Conservation (phyloP, 208 protist species). For the Wallacemonas sp. region DNA sequence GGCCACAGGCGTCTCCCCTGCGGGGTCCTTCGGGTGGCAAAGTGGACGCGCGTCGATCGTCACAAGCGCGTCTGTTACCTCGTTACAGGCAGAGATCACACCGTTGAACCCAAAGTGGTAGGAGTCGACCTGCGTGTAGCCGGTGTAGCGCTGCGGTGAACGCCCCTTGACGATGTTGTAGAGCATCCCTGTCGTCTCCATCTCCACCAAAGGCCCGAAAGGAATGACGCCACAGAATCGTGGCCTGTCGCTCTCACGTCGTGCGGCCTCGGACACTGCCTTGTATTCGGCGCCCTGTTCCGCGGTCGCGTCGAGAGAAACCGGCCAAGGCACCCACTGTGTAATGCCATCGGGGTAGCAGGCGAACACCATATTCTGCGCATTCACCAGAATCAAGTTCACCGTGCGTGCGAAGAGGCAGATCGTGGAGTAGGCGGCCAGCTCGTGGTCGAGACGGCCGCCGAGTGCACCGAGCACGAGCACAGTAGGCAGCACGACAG, state of each 20-base stretch:
- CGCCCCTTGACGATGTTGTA: conserved; percentile 74
- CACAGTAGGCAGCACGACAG: conserved; percentile 56
- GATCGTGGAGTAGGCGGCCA: conserved; percentile 40
- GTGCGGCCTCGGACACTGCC: conserved; percentile 11
- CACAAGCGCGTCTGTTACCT: conserved; percentile 34
- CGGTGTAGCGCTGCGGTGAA: conserved; percentile 28
- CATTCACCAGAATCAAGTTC: conserved; percentile 45
- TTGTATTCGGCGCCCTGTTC: too few relatives aligned
- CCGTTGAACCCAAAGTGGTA: conserved; percentile 56
- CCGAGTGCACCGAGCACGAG: conserved; percentile 61
- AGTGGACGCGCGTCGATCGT: conserved; percentile 55
- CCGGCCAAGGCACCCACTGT: conserved; percentile 28
- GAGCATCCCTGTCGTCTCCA: conserved; percentile 67
- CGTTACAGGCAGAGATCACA: conserved; percentile 66
- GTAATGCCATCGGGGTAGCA: conserved; percentile 76
- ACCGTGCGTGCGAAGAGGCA: conserved; percentile 27
- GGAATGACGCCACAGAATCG: conserved; percentile 60
- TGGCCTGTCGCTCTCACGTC: conserved; percentile 2
- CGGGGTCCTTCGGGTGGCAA: too few relatives aligned
- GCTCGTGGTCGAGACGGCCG: conserved; percentile 81
- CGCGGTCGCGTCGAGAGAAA: too few relatives aligned
- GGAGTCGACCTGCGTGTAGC: conserved; percentile 35
- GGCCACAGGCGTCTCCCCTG: neutral
- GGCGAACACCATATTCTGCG: conserved; percentile 58
- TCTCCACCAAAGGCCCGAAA: conserved; percentile 53